Evolutionary conservation across 2,329 filamentous ascomycete species (phyloP).

Genomic region (Zarea fungicola): DNA sequence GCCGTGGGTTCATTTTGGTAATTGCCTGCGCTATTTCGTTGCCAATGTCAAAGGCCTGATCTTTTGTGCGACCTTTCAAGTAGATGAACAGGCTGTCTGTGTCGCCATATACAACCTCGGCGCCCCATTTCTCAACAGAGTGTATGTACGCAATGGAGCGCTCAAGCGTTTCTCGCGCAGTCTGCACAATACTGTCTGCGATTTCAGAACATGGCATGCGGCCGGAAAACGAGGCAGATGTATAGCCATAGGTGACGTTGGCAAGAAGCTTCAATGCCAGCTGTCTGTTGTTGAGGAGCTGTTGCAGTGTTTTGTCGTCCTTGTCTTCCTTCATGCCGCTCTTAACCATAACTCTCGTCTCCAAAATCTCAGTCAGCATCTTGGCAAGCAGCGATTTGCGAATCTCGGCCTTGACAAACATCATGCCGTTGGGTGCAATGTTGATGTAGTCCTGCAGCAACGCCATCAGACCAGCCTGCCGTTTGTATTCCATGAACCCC

Average conservation of each 20-base stretch:
- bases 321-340: constrained; percentile 93
- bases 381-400: constrained; percentile 89
- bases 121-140: constrained; percentile 78
- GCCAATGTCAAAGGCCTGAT: constrained; percentile 87
- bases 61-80: constrained; percentile 77
- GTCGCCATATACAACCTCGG: constrained; percentile 96
- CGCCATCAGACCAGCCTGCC: constrained; percentile 68
- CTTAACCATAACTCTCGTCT: constrained; percentile 97
- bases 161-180: constrained; percentile 88
- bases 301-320: constrained; percentile 78
- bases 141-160: constrained; percentile 91
- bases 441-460: constrained; percentile 83
- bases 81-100: constrained; percentile 93
- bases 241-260: constrained; percentile 99
- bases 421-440: constrained; percentile 91
- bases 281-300: constrained; percentile 87
- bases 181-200: constrained; percentile 96
- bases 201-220: constrained; percentile 98
- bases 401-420: constrained; percentile 82
- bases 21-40: constrained; percentile 85
- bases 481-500: constrained; percentile 83
- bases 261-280: constrained; percentile 91
- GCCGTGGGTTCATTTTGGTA: constrained; percentile 83
- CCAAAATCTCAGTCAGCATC: constrained; percentile 93
- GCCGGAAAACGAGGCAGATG: constrained; percentile 92